Evolutionary conservation across 257 asterid species (phyloP).

Genomic region (Rhazya stricta): DNA sequence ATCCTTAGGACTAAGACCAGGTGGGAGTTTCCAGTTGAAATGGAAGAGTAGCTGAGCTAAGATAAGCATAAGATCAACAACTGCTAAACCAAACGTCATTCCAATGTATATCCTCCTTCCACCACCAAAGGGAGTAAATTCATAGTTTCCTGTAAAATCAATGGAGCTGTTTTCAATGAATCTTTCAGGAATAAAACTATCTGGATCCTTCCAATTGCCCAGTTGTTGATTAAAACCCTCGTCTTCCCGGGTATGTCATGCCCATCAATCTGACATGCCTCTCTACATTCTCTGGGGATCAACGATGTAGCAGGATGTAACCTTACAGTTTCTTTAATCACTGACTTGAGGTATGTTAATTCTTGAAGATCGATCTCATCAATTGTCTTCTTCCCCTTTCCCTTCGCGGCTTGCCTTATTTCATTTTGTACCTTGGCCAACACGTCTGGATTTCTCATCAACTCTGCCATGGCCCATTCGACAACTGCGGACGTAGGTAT

Average conservation of each 20-base stretch:
- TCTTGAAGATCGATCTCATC: not conserved
- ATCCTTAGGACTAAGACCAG: not conserved
- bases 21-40: slow-evolving; percentile 13
- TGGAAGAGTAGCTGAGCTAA: slow-evolving; percentile 14
- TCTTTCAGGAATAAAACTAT: slow-evolving; percentile 1
- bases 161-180: not conserved
- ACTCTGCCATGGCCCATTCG: not conserved
- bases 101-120: not conserved
- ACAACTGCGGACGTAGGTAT: not conserved
- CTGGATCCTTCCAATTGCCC: slow-evolving; percentile 12
- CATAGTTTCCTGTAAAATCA: slow-evolving; percentile 8
- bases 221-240: not conserved
- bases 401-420: not conserved
- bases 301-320: not conserved
- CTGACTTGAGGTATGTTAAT: not conserved
- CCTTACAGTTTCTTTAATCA: slow-evolving; percentile 1
- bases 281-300: slow-evolving; percentile 10
- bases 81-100: slow-evolving; percentile 4
- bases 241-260: slow-evolving; percentile 1
- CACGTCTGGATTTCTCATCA: not conserved
- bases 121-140: slow-evolving; percentile 2
- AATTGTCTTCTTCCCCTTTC: not conserved
- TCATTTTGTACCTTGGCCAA: not conserved
- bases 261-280: not conserved
- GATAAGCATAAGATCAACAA: not conserved